These are phyloP conservation scores for Solanum infundibuliforme DNA, from an alignment of 257 asterid species.

Conservation along the genomic window DNA sequence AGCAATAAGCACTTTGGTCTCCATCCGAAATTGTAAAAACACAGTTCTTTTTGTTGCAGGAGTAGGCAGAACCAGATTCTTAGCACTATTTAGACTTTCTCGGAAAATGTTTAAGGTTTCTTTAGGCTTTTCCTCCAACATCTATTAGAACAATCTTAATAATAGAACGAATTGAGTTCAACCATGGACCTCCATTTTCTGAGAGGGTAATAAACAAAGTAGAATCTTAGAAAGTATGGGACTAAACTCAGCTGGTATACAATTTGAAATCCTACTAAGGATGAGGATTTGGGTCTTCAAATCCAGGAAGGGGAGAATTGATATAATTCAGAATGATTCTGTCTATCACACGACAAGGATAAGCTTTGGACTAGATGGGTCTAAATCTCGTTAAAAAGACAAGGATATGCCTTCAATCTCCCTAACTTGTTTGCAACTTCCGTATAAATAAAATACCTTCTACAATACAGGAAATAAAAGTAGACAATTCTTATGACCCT, in stretches of 20 bases:
- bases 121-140: background rate
- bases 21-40: background rate
- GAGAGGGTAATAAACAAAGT: background rate
- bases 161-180: background rate
- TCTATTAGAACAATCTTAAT: background rate
- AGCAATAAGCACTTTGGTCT: background rate
- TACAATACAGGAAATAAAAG: background rate
- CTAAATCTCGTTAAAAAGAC: background rate
- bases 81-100: background rate
- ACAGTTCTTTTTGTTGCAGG: background rate
- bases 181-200: background rate
- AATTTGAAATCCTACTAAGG: background rate
- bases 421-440: background rate
- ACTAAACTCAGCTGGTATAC: background rate
- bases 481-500: background rate
- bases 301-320: background rate
- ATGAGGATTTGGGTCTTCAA: background rate
- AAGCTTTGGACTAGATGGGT: background rate
- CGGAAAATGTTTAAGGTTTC: background rate
- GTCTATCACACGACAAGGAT: background rate
- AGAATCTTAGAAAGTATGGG: background rate
- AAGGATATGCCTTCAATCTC: background rate
- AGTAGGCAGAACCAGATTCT: background rate
- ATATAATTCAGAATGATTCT: background rate
- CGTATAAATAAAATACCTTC: background rate